Conservation (phyloP, 805 yeast genomes). For the Sugiyamaella qingdaonensis region DNA sequence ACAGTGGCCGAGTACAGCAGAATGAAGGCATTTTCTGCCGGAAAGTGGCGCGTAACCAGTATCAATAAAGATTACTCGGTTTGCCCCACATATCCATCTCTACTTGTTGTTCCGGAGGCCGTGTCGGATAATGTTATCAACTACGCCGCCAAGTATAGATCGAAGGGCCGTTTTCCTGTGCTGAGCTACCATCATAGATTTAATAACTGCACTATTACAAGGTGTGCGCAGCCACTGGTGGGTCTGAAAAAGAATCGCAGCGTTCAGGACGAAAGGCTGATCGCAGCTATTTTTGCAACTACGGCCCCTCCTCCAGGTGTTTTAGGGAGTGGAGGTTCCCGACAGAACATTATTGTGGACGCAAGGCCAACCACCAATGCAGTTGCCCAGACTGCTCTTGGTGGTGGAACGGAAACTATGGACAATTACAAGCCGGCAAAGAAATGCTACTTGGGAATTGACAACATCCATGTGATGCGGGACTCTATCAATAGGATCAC, state of each 20-base stretch:
- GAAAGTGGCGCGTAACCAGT: conserved; percentile 64
- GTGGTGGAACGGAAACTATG: conserved; percentile 96
- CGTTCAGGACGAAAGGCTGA: conserved; percentile 82
- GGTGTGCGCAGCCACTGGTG: conserved; percentile 91
- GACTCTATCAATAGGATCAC: conserved; percentile 67
- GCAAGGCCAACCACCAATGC: conserved; percentile 93
- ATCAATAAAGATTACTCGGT: conserved; percentile 60
- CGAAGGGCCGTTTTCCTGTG: conserved; percentile 80
- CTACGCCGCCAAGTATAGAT: conserved; percentile 81
- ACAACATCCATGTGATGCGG: conserved; percentile 92
- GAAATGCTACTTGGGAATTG: conserved; percentile 82
- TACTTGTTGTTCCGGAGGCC: conserved; percentile 64
- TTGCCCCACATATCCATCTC: conserved; percentile 71
- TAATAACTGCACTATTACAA: conserved; percentile 65
- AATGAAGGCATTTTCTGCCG: conserved; percentile 37
- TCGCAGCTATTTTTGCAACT: conserved; percentile 66
- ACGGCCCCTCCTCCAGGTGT: conserved; percentile 38
- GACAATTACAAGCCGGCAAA: conserved; percentile 72
- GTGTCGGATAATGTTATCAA: conserved; percentile 77
- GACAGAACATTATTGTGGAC: conserved; percentile 72
- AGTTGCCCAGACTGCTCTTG: conserved; percentile 91
- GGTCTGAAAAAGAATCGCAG: conserved; percentile 86
- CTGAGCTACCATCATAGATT: conserved; percentile 67
- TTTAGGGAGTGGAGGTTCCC: conserved; percentile 26
- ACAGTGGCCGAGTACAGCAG: conserved; percentile 62